These are phyloP conservation scores for Steccherinum ochraceum DNA, from an alignment of 768 basidiomycete species.

Conservation along the genomic window DNA sequence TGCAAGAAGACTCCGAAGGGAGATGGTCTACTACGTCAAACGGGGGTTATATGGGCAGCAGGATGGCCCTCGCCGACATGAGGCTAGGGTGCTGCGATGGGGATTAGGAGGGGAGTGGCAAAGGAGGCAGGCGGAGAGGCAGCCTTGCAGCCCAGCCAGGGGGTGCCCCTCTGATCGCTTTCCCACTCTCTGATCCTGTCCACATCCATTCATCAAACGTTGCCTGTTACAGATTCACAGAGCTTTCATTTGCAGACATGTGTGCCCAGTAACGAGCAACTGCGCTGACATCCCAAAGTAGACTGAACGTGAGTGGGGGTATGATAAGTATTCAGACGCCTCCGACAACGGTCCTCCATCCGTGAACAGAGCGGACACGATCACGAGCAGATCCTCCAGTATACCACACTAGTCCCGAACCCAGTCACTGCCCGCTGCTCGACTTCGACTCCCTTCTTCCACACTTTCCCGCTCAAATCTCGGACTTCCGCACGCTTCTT, in stretches of 20 bases:
- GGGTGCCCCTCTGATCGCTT: too few species aligned
- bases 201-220: too few species aligned
- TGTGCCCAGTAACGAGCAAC: too few species aligned
- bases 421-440: conserved; percentile 62
- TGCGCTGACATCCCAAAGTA: too few species aligned
- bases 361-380: neutral
- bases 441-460: conserved; percentile 54
- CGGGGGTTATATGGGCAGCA: neutral
- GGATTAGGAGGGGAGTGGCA: too few species aligned
- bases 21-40: neutral
- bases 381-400: conserved; percentile 51
- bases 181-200: too few species aligned
- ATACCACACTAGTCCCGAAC: conserved; percentile 57
- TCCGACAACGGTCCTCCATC: neutral
- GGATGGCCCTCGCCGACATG: neutral
- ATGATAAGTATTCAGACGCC: too few species aligned
- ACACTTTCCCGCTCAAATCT: conserved; percentile 54
- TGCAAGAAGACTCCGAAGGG: neutral
- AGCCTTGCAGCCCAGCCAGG: neutral
- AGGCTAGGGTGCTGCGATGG: too few species aligned
- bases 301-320: too few species aligned
- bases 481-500: conserved; percentile 44
- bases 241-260: too few species aligned
- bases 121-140: too few species aligned
- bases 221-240: too few species aligned